Conservation (phyloP, 495 filamentous ascomycete species). For the Podospora australis region DNA sequence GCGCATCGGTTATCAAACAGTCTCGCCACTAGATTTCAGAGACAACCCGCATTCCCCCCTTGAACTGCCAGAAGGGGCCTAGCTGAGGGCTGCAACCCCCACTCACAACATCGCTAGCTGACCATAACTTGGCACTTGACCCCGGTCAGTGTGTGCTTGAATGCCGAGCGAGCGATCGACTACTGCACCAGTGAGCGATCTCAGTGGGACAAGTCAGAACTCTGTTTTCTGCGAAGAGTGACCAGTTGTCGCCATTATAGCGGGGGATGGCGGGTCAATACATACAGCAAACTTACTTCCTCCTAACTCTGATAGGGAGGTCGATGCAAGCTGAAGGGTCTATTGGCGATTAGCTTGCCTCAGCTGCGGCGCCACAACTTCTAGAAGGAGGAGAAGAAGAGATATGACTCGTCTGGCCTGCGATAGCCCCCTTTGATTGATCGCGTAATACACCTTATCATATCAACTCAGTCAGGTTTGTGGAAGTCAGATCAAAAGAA, state of each 20-base stretch:
- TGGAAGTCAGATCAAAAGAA: too few species aligned
- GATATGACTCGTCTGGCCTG: neutral
- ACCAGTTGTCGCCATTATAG: too few species aligned
- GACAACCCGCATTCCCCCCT: too few species aligned
- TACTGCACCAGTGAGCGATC: too few species aligned
- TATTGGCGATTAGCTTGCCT: neutral
- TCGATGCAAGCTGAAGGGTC: neutral
- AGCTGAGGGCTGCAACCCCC: neutral
- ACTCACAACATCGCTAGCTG: too few species aligned
- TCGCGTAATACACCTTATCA: neutral
- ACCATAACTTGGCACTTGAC: too few species aligned
- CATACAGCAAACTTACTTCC: neutral
- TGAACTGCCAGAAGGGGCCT: constrained; percentile 9
- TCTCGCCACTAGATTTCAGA: neutral
- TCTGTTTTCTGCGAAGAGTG: too few species aligned
- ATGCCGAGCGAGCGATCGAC: too few species aligned
- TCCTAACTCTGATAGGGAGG: constrained; percentile 5
- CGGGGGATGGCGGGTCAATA: too few species aligned
- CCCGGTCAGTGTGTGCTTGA: too few species aligned
- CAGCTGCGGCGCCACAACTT: neutral
- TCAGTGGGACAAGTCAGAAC: too few species aligned
- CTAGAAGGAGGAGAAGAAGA: neutral
- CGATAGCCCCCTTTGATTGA: constrained; percentile 1
- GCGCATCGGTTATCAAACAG: constrained; percentile 1
- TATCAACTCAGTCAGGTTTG: too few species aligned